These are phyloP conservation scores for Camillea tinctor DNA, from an alignment of 2,329 filamentous ascomycete species.

Conservation along the genomic window DNA sequence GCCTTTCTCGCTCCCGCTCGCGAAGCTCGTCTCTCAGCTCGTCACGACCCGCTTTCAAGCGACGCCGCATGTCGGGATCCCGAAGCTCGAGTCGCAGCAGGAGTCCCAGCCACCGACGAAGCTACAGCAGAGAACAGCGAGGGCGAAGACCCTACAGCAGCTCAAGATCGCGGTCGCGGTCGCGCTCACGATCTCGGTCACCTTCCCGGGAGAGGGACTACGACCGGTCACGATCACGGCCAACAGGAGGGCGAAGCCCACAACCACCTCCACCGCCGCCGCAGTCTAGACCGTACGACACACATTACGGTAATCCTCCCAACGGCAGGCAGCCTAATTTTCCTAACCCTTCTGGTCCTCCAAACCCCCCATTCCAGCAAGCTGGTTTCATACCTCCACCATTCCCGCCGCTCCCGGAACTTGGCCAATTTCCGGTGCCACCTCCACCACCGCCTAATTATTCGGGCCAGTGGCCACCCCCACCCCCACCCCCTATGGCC, in stretches of 20 bases:
- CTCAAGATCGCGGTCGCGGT: conserved; percentile 30
- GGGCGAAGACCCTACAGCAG: conserved; percentile 30
- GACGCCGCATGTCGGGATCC: conserved; percentile 39
- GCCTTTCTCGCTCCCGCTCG: conserved; percentile 32
- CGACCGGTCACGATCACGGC: conserved; percentile 19
- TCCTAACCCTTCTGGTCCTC: conserved; percentile 10
- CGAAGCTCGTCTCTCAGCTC: conserved; percentile 36
- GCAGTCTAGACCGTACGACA: conserved; percentile 7
- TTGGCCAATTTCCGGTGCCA: conserved; percentile 24
- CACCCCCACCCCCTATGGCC: conserved; percentile 20
- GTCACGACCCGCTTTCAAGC: conserved; percentile 39
- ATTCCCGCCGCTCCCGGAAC: conserved; percentile 22
- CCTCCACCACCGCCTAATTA: conserved; percentile 29
- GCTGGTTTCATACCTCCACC: conserved; percentile 20
- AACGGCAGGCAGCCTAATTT: conserved; percentile 16
- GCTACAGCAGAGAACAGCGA: conserved; percentile 28
- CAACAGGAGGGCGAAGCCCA: conserved; percentile 12
- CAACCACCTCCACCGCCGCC: conserved; percentile 5
- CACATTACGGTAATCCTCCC: conserved; percentile 3
- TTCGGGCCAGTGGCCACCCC: conserved; percentile 24
- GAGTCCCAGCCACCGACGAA: conserved; percentile 30
- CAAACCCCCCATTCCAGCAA: conserved; percentile 22
- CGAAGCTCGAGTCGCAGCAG: conserved; percentile 32
- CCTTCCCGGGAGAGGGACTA: conserved; percentile 22
- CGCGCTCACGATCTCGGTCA: conserved; percentile 30